These are phyloP conservation scores for Streptanthus diversifolius DNA, from an alignment of 345 rosid genomes.

Conservation along the genomic window DNA sequence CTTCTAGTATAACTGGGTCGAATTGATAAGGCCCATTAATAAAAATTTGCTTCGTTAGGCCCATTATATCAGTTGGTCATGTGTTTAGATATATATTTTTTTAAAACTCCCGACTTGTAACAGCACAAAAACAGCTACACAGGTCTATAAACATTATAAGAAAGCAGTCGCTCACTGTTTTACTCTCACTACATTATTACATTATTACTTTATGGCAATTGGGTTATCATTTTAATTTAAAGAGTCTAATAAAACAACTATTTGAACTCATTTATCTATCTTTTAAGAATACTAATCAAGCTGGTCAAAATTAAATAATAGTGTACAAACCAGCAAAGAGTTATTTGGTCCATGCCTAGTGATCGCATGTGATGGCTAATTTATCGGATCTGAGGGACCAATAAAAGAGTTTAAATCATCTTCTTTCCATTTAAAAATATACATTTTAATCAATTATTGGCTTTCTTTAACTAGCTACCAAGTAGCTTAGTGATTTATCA, in stretches of 20 bases:
- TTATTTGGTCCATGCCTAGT: slow-evolving; percentile 5
- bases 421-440: not conserved
- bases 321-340: not conserved
- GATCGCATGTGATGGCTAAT: slow-evolving; percentile 20
- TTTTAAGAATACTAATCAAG: not conserved
- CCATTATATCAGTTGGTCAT: slow-evolving; percentile 1
- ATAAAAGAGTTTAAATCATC: not conserved
- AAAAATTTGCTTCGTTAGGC: not conserved
- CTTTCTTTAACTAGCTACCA: not conserved
- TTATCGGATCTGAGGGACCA: slow-evolving; percentile 13
- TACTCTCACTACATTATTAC: not conserved
- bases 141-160: too few species aligned
- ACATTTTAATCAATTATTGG: not conserved
- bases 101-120: too few species aligned
- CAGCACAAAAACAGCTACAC: too few species aligned
- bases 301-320: not conserved
- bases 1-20: not conserved
- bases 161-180: not conserved
- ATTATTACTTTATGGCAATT: not conserved
- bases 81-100: too few species aligned
- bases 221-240: not conserved
- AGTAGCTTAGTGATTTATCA: not conserved
- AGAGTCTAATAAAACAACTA: not conserved
- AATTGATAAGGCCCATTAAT: not conserved
- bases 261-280: not conserved